These are phyloP conservation scores for Mrakia hoshinonis DNA, from an alignment of 768 basidiomycete species.

Conservation along the genomic window DNA sequence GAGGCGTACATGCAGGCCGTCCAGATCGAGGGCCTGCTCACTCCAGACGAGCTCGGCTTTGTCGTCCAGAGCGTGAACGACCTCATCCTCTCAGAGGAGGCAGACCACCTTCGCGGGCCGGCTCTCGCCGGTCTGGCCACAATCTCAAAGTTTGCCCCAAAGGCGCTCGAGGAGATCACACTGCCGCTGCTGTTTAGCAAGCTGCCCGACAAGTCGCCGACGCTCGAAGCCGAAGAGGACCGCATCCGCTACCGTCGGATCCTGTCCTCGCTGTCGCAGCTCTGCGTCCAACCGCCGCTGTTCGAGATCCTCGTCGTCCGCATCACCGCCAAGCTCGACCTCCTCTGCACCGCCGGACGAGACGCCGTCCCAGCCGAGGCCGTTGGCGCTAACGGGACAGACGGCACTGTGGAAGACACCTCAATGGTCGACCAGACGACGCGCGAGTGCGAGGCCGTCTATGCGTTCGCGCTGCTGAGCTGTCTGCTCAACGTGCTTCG, in stretches of 20 bases:
- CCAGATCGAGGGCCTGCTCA: conserved; percentile 55
- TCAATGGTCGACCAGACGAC: conserved; percentile 16
- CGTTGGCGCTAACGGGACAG: conserved; percentile 37
- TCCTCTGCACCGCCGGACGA: conserved; percentile 34
- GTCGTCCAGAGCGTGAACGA: conserved; percentile 69
- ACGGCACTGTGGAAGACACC: conserved; percentile 1
- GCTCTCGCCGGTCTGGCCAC: conserved; percentile 56
- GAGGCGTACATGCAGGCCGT: conserved; percentile 58
- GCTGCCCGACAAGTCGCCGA: conserved; percentile 61
- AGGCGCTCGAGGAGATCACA: conserved; percentile 60
- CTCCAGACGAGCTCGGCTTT: conserved; percentile 66
- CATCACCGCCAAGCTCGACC: conserved; percentile 64
- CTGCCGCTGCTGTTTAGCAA: conserved; percentile 69
- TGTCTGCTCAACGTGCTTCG: conserved; percentile 58
- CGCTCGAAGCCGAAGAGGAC: conserved; percentile 48
- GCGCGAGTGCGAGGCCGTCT: conserved; percentile 59
- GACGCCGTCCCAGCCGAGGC: conserved; percentile 30
- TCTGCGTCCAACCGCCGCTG: conserved; percentile 66
- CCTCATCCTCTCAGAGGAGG: conserved; percentile 50
- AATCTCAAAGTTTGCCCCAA: conserved; percentile 54
- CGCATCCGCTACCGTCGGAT: conserved; percentile 61
- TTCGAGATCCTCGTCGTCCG: conserved; percentile 77
- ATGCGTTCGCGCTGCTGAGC: conserved; percentile 71
- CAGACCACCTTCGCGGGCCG: conserved; percentile 44
- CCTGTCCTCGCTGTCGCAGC: conserved; percentile 57